phyloP scores from a whole-genome alignment of 352 stramenopile genomes.

The Phytophthora idaei region DNA sequence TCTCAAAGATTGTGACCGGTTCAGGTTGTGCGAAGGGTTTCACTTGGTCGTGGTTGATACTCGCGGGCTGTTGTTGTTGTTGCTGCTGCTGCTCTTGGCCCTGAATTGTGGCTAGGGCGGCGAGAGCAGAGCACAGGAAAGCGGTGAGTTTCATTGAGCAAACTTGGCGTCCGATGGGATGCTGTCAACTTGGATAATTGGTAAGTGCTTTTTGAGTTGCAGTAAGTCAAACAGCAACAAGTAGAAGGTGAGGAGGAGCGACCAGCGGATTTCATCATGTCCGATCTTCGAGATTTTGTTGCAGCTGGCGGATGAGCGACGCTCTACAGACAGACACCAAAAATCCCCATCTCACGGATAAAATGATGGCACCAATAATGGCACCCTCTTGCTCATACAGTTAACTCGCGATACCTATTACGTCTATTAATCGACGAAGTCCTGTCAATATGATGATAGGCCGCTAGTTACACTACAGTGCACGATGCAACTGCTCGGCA shows the following conservation, averaged over 20 bases:
- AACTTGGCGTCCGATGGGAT: neutral
- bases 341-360: constrained; percentile 1
- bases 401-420: no score
- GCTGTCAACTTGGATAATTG: constrained; percentile 13
- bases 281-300: constrained; percentile 5
- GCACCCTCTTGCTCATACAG: neutral
- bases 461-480: no score
- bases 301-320: neutral
- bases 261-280: constrained; percentile 2
- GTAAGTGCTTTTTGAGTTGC: constrained; percentile 2
- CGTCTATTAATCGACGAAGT: no score
- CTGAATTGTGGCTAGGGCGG: constrained; percentile 2
- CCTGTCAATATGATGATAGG: no score
- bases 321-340: neutral
- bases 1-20: constrained; percentile 12
- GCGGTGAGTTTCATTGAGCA: constrained; percentile 7
- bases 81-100: constrained; percentile 19
- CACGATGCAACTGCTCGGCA: no score
- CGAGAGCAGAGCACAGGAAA: constrained; percentile 1
- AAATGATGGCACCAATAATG: neutral
- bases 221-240: neutral
- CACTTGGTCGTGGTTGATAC: constrained; percentile 18
- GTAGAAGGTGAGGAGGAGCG: no score
- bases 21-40: constrained; percentile 7
- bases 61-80: constrained; percentile 1